Evolutionary conservation across 371 early-diverging fungal species (phyloP), one percentile per base, ranked within the genome.

Genomic region (Nosema muscidifuracis): DNA sequence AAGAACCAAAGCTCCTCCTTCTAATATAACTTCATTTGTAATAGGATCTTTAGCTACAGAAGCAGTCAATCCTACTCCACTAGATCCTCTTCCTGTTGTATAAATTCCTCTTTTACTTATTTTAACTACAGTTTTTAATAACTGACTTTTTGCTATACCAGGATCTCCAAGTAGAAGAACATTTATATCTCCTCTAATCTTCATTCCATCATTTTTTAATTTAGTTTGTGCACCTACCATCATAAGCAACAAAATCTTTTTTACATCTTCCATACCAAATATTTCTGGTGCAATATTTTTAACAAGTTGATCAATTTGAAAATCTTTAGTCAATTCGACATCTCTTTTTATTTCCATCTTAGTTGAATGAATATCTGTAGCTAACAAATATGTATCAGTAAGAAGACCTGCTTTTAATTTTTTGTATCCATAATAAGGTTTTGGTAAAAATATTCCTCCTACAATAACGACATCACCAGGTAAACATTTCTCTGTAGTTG

Each of bases 161-260:
- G 91, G 90, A 77, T 90, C 91, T 3, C 91, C 91, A 9, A 90
- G 87, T 12, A 91, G 78, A 31, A 89, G 77, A 24, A 90, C 55
- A 81, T 91, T 90, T 0, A 88, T 82, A 58, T 90, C 89, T 16
- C 90, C 90, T 18, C 91, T 75, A 7, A 89, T 79, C 80, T 60
- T 83, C 86, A 67, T 95, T 10, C 94, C 94, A 82, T 96, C 96
- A 34, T 85, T 86, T 0, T 92, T 94, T 16, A 80, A 83, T 82
- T 94, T 94, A 80, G 92, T 92, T 6, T 95, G 95, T 75, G 97
- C 94, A 31, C 97, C 96, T 76, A 96, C 82, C 72, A 97, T 84
- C 83, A 93, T 93, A 70, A 98, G 85, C 64, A 97, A 81, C 42
- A 98, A 84, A 34, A 97, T 94, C 80, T 92, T 92, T 84, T 98